These are phyloP conservation scores for Verticillium dahliae DNA, from an alignment of 2,329 filamentous ascomycete species.

Conservation along the genomic window DNA sequence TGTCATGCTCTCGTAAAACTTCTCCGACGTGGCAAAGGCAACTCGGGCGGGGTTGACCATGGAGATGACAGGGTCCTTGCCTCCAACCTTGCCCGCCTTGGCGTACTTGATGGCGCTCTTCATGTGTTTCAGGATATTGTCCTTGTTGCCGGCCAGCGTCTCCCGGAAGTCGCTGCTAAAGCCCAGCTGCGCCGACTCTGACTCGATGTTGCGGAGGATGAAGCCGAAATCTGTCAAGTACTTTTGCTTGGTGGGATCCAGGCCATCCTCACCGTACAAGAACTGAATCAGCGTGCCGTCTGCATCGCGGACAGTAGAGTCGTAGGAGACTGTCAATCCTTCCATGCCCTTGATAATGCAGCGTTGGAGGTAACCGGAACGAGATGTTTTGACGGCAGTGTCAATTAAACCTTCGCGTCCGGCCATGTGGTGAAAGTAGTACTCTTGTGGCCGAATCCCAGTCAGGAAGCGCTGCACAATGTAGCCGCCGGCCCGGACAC, in stretches of 20 bases:
- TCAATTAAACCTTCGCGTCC: constrained; percentile 97
- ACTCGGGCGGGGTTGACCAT: constrained; percentile 69
- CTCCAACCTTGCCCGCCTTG: constrained; percentile 46
- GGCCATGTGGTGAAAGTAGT: constrained; percentile 99
- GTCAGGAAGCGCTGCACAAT: constrained; percentile 96
- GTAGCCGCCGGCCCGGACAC: constrained; percentile 85
- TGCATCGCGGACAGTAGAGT: constrained; percentile 87
- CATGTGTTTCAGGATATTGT: constrained; percentile 66
- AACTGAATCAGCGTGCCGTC: constrained; percentile 94
- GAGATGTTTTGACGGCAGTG: constrained; percentile 96
- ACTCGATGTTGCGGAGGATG: constrained; percentile 76
- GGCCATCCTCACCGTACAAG: constrained; percentile 90
- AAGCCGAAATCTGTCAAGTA: constrained; percentile 89
- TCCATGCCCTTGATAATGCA: constrained; percentile 99
- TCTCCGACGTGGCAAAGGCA: constrained; percentile 83
- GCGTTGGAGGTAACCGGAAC: constrained; percentile 91
- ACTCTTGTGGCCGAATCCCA: constrained; percentile 93
- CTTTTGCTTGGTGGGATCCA: constrained; percentile 91
- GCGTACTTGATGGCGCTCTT: constrained; percentile 75
- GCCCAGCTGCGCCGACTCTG: constrained; percentile 69
- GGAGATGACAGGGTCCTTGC: constrained; percentile 69
- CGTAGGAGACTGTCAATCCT: constrained; percentile 84
- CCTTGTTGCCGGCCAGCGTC: constrained; percentile 43
- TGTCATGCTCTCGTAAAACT: constrained; percentile 66
- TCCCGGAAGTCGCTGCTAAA: constrained; percentile 47